These are phyloP conservation scores for Vitis labrusca DNA, from an alignment of 164 flowering plant genomes.

Conservation along the genomic window DNA sequence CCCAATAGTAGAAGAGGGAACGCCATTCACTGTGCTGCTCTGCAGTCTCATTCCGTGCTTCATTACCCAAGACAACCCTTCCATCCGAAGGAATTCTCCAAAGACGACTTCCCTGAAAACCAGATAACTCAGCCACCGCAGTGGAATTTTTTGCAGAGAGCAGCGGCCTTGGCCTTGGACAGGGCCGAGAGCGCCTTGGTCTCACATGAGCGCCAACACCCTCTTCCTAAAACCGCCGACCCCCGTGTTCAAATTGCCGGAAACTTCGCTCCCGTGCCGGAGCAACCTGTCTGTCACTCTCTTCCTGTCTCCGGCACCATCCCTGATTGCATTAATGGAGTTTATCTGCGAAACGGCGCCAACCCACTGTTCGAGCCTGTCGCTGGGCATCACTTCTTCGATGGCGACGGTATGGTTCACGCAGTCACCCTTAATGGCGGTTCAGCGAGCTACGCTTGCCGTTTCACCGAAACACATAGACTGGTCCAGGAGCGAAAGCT, in stretches of 20 bases:
- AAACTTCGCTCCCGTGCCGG: slow-evolving; percentile 53
- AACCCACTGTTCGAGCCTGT: slow-evolving; percentile 35
- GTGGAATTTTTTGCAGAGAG: slow-evolving; percentile 40
- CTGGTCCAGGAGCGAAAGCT: slow-evolving; percentile 24
- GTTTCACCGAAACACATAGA: slow-evolving; percentile 35
- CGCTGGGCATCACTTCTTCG: slow-evolving; percentile 41
- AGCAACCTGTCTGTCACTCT: slow-evolving; percentile 21
- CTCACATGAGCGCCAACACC: slow-evolving; percentile 27
- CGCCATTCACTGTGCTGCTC: slow-evolving; percentile 13
- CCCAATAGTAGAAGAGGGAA: background rate
- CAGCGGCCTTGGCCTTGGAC: slow-evolving; percentile 35
- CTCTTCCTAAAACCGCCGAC: slow-evolving; percentile 45
- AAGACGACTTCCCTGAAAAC: background rate
- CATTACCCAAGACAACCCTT: slow-evolving; percentile 23
- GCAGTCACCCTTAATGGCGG: slow-evolving; percentile 26
- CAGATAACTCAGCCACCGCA: slow-evolving; percentile 3
- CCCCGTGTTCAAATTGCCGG: slow-evolving; percentile 46
- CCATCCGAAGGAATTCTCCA: slow-evolving; percentile 8
- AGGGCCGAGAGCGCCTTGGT: slow-evolving; percentile 28
- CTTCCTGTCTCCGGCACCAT: slow-evolving; percentile 36
- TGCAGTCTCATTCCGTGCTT: slow-evolving; percentile 24
- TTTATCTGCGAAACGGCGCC: slow-evolving; percentile 38
- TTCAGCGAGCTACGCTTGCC: slow-evolving; percentile 31
- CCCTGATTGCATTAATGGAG: slow-evolving; percentile 31
- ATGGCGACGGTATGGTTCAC: slow-evolving; percentile 46